A percentile compares a stretch with the other conserved stretches of the same genome.
phyloP scores from a whole-genome alignment of 495 filamentous ascomycete genomes.

The Cairneyella variabilis region DNA sequence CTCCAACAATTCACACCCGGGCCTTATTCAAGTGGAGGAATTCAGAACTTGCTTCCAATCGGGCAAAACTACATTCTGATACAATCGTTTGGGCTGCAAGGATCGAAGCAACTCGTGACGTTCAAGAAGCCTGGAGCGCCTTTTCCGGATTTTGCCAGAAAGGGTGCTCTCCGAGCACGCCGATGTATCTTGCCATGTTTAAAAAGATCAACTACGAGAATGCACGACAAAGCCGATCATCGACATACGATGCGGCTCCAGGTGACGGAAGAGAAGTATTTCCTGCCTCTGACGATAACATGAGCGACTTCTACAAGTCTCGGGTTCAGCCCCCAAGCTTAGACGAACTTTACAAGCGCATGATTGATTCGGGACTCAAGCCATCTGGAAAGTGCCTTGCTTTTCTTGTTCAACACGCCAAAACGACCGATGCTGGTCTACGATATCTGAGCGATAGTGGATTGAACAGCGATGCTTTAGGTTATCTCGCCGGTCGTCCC shows the following conservation, averaged over 20 bases:
- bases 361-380: constrained; percentile 15
- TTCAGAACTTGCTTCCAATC: neutral
- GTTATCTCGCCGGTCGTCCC: neutral
- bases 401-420: constrained; percentile 22
- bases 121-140: constrained; percentile 26
- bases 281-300: constrained; percentile 14
- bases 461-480: neutral
- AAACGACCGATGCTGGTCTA: constrained; percentile 10
- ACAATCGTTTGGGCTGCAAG: constrained; percentile 22
- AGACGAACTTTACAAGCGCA: constrained; percentile 22
- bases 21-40: constrained; percentile 7
- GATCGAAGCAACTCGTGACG: constrained; percentile 24
- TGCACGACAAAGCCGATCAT: constrained; percentile 1
- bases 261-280: constrained; percentile 26
- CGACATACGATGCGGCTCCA: neutral
- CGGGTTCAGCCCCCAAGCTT: constrained; percentile 21
- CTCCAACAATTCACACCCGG: constrained; percentile 27
- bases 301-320: constrained; percentile 15
- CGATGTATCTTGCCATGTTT: constrained; percentile 27
- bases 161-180: constrained; percentile 5
- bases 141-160: constrained; percentile 12
- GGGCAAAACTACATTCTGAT: neutral
- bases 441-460: constrained; percentile 21
- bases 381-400: constrained; percentile 17
- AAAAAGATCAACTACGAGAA: constrained; percentile 21